phyloP scores from a whole-genome alignment of 495 filamentous ascomycete species.

The Cairneyella variabilis region DNA sequence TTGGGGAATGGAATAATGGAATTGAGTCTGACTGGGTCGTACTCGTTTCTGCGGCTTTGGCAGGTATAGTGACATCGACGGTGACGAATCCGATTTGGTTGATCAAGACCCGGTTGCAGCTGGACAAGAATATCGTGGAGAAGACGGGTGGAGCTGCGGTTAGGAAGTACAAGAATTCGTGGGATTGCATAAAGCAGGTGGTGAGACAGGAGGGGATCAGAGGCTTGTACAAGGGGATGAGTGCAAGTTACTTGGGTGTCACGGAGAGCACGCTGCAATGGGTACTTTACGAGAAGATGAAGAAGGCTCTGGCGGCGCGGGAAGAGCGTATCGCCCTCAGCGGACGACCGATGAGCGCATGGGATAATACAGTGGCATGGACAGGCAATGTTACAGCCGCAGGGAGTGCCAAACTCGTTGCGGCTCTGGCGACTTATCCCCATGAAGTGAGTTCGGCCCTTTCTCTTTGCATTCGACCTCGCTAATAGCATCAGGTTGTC shows the following conservation, averaged over 20 bases:
- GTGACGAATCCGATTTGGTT: constrained; percentile 93
- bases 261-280: constrained; percentile 84
- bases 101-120: constrained; percentile 83
- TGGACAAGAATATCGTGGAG: constrained; percentile 66
- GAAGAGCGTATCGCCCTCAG: constrained; percentile 49
- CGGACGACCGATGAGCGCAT: constrained; percentile 51
- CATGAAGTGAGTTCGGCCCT: constrained; percentile 62
- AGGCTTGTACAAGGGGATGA: constrained; percentile 81
- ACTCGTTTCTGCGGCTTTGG: constrained; percentile 64
- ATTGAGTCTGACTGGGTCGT: constrained; percentile 69
- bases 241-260: constrained; percentile 82
- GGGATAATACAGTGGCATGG: constrained; percentile 64
- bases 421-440: constrained; percentile 77
- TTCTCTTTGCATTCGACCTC: not conserved
- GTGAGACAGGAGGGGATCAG: constrained; percentile 69
- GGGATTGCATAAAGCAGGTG: constrained; percentile 76
- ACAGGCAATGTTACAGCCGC: constrained; percentile 72
- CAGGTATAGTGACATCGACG: constrained; percentile 76
- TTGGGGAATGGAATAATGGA: constrained; percentile 60
- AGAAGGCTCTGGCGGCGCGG: constrained; percentile 56
- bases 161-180: constrained; percentile 74
- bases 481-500: constrained; percentile 51
- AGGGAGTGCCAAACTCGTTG: constrained; percentile 76
- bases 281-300: constrained; percentile 84
- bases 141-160: constrained; percentile 42